Evolutionary conservation across 2,329 filamentous ascomycete genomes (phyloP), one percentile per base, ranked within the genome.

Genomic region (Nemania serpens): DNA sequence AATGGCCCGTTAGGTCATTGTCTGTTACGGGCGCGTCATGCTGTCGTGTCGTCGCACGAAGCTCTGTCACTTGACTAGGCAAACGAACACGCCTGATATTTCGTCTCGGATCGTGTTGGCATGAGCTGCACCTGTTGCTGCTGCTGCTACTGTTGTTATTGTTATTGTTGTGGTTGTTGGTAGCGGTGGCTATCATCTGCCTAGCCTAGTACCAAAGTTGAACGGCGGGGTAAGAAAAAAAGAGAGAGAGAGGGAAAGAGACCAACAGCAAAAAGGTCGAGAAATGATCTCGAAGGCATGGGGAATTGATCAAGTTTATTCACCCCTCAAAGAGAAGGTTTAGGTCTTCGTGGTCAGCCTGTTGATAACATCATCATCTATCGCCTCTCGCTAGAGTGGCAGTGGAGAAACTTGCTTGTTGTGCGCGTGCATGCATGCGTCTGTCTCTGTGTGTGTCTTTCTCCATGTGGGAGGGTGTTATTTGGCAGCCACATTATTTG

Each of bases 391-490:
- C 42, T 49, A 58, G 58, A 29, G 55, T 48, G 61, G 25, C 7
- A 29, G 58, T 64, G 58, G 59, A 50, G 50, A 51, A 49, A 55
- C 45, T 34, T 54, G 58, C 39, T 58, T 58, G 48, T 59, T 59
- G 53, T 59, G 55, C 52, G 55, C 17, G 54, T 62, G 56, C 59
- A 46, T 49, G 51, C 59, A 58, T 51, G 43, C 41, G 50, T 43
- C n/a, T 29, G 25, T 29, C 39, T 50, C 46, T 58, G 51, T 51
- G 45, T 53, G 51, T 61, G 52, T 55, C 42, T 55, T 11, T 57
- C 43, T 54, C 39, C 33, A 49, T 56, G 52, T 53, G 49, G 59
- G 59, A 62, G 48, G 59, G 56, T 50, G 45, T 46, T 55, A 37
- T 55, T 55, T 50, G 45, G 49, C 43, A 34, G 56, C 43, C 49